Percentiles rank a stretch among this genome's conserved stretches.
Evolutionary conservation across 257 asterid genomes (phyloP).

Genomic region (Coffea canephora): DNA sequence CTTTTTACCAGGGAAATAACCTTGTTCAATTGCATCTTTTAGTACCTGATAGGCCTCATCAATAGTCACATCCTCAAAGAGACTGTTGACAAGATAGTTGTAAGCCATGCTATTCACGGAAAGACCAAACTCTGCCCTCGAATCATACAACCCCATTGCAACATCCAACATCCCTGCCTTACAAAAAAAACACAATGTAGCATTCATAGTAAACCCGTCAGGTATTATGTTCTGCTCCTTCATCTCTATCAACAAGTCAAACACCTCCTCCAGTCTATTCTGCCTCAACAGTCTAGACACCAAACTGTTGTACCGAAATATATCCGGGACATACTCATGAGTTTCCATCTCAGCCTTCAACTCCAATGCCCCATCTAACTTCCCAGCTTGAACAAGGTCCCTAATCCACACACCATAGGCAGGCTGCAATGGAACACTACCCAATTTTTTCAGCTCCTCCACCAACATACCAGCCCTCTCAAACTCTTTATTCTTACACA

Average conservation of each 20-base stretch:
- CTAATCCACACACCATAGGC: constrained; percentile 64
- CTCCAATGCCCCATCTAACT: constrained; percentile 58
- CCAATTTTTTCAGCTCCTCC: constrained; percentile 44
- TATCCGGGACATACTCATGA: constrained; percentile 66
- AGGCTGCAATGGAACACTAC: constrained; percentile 46
- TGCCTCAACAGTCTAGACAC: constrained; percentile 62
- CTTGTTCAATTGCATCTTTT: constrained; percentile 52
- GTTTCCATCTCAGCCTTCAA: constrained; percentile 52
- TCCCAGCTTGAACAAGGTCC: constrained; percentile 60
- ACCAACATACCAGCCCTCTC: constrained; percentile 54
- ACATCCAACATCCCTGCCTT: constrained; percentile 70
- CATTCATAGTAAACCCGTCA: constrained; percentile 66
- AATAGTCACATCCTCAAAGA: constrained; percentile 50
- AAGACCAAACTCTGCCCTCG: constrained; percentile 62
- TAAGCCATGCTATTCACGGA: constrained; percentile 71
- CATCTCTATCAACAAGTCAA: constrained; percentile 79
- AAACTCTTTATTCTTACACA: constrained; percentile 57
- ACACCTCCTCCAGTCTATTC: constrained; percentile 65
- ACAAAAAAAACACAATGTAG: constrained; percentile 70
- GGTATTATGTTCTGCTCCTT: constrained; percentile 51
- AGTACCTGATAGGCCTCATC: constrained; percentile 53
- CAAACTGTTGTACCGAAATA: constrained; percentile 56
- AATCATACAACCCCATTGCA: constrained; percentile 65
- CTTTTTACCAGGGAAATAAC: constrained; percentile 54
- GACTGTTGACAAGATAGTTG: constrained; percentile 70